Evolutionary conservation across 495 filamentous ascomycete genomes (phyloP).

Genomic region (Trichoderma erinaceum): DNA sequence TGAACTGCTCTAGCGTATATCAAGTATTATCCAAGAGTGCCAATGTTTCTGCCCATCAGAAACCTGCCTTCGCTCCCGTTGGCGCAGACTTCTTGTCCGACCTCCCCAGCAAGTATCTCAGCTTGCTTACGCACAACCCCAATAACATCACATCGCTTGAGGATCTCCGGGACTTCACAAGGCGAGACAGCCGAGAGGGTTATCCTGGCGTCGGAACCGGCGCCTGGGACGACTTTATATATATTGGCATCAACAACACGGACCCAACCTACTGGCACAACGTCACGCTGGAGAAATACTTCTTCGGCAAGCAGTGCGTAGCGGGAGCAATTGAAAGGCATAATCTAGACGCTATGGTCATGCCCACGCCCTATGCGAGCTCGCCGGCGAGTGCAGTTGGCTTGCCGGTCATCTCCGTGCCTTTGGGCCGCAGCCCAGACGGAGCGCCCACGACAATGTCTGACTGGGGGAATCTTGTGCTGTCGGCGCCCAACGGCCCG

Average conservation of each 20-base stretch:
- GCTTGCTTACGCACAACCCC: conserved; percentile 41
- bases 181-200: conserved; percentile 18
- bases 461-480: conserved; percentile 17
- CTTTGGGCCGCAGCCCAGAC: conserved; percentile 29
- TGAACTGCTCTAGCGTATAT: neutral
- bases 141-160: conserved; percentile 34
- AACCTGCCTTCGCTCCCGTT: conserved; percentile 14
- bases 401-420: conserved; percentile 39
- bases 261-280: conserved; percentile 41
- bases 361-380: conserved; percentile 32
- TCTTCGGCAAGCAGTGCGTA: conserved; percentile 26
- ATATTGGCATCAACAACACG: conserved; percentile 34
- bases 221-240: conserved; percentile 32
- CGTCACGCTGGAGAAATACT: conserved; percentile 27
- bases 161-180: conserved; percentile 32
- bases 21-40: no score
- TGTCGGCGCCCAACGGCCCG: conserved; percentile 18
- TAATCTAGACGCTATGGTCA: conserved; percentile 38
- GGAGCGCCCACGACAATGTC: conserved; percentile 15
- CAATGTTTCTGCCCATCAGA: no score
- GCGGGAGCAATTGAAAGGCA: conserved; percentile 29
- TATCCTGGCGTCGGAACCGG: conserved; percentile 31
- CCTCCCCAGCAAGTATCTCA: conserved; percentile 38
- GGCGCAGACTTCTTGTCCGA: conserved; percentile 39
- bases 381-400: conserved; percentile 23